These are phyloP conservation scores for Colletotrichum sp. DNA, from an alignment of 2,329 filamentous ascomycete genomes.

Conservation along the genomic window DNA sequence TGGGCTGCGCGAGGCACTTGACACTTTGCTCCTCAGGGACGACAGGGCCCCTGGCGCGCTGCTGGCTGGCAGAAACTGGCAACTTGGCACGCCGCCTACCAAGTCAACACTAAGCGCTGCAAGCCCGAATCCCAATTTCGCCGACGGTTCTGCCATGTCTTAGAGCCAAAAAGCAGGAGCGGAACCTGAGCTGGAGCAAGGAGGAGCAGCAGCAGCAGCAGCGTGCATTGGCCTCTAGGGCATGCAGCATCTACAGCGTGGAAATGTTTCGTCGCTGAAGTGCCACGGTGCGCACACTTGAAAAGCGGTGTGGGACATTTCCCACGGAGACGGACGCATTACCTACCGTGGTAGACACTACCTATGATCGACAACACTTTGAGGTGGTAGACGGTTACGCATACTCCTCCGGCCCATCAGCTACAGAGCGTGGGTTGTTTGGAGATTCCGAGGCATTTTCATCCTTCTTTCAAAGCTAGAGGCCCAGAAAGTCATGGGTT, in stretches of 20 bases:
- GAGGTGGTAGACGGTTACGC: neutral
- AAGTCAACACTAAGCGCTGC: neutral
- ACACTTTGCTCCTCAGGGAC: slow-evolving; percentile 20
- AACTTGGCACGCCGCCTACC: neutral
- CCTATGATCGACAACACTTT: neutral
- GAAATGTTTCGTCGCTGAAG: neutral
- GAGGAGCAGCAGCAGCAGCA: neutral
- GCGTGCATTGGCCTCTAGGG: neutral
- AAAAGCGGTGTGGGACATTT: slow-evolving; percentile 15
- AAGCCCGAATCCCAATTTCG: neutral
- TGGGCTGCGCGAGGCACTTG: slow-evolving; percentile 13
- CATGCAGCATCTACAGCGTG: neutral
- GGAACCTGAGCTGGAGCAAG: neutral
- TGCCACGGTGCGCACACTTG: neutral
- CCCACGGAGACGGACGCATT: neutral
- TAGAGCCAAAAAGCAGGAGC: neutral
- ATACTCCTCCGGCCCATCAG: neutral
- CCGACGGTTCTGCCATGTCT: neutral
- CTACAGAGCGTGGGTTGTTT: neutral
- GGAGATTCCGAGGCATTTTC: neutral
- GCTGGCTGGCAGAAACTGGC: neutral
- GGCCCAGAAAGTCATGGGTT: neutral
- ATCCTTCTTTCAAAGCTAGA: neutral
- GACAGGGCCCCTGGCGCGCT: neutral
- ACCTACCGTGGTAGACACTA: neutral